phyloP scores from a whole-genome alignment of 1,139 yeast genomes.

The Pichia sp. region DNA sequence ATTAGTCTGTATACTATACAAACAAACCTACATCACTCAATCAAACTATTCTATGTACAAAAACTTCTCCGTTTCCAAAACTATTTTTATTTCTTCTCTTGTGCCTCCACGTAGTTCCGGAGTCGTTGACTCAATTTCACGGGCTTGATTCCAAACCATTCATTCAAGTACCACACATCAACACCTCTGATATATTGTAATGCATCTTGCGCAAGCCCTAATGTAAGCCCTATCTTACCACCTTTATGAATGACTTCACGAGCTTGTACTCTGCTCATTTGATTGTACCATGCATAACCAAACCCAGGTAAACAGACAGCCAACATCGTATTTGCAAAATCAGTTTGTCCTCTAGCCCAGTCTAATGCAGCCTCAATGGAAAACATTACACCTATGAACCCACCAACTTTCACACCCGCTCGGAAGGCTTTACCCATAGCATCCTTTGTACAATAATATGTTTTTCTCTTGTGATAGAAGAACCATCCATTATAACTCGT shows the following conservation, averaged over 20 bases:
- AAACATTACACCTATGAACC: slow-evolving; percentile 46
- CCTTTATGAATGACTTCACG: slow-evolving; percentile 46
- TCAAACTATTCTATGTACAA: background rate
- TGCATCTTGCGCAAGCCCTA: slow-evolving; percentile 62
- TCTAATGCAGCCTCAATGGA: slow-evolving; percentile 61
- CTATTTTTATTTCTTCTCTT: too few species aligned
- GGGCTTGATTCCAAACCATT: slow-evolving; percentile 23
- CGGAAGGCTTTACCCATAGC: slow-evolving; percentile 43
- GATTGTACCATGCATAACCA: slow-evolving; percentile 39
- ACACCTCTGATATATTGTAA: slow-evolving; percentile 55
- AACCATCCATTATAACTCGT: slow-evolving; percentile 82
- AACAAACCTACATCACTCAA: background rate
- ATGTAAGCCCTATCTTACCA: slow-evolving; percentile 45
- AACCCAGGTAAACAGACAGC: slow-evolving; percentile 50
- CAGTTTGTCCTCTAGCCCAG: slow-evolving; percentile 44
- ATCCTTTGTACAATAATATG: slow-evolving; percentile 59
- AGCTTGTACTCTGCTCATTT: slow-evolving; percentile 42
- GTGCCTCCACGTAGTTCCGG: slow-evolving; percentile 5
- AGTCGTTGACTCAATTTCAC: slow-evolving; percentile 20
- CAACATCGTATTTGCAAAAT: slow-evolving; percentile 52
- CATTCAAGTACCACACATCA: slow-evolving; percentile 51
- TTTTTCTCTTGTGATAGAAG: slow-evolving; percentile 78
- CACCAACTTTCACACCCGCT: slow-evolving; percentile 39
- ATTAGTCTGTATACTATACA: background rate
- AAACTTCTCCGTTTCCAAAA: background rate